Evolutionary conservation across 2,329 filamentous ascomycete species (phyloP), one percentile per base, ranked within the genome.

Genomic region (Fusarium xyrophilum): DNA sequence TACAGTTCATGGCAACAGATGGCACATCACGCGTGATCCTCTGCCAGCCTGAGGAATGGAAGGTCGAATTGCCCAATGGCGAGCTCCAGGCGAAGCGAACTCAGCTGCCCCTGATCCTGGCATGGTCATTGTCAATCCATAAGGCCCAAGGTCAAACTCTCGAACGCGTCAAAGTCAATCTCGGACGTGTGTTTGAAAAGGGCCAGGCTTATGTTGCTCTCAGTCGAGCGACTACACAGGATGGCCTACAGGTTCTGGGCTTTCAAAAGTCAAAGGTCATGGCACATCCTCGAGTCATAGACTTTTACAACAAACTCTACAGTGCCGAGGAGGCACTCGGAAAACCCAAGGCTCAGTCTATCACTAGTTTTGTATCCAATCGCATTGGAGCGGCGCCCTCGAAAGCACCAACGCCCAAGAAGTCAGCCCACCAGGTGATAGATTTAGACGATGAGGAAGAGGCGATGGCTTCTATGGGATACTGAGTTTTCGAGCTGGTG

Each of bases 201-300:
- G 96, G 96, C 0, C 96, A 99, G 78, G 96, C 96, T 9, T 99
- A 99, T 76, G 96, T 99, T 53, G 96, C 96, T 53, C 87, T 99
- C 17, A 97, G 93, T 82, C 92, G 96, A 79, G 96, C 96, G 17
- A 97, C 93, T 3, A 92, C 86, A 61, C 93, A 97, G 81, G 86
- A 88, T 21, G 96, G 96, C 2, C 82, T 99, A 23, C 93, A 97
- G 76, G 94, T 99, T 15, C 79, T 95, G 50, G 86, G 93, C 36
- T 99, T 99, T 74, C 92, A 97, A 74, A 91, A 93, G 70, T 86
- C 82, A 65, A 98, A 96, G 79, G 95, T 99, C 28, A 94, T 97
- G 89, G 96, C 96, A 5, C 96, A 99, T 76, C 90, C 93, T 2
- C 89, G 89, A 72, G 96, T 99, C 21, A 85, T 93, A 9, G 85